These are phyloP conservation scores for Ulota crispa DNA, from an alignment of 225 moss, liverwort and hornwort genomes.

Conservation along the genomic window DNA sequence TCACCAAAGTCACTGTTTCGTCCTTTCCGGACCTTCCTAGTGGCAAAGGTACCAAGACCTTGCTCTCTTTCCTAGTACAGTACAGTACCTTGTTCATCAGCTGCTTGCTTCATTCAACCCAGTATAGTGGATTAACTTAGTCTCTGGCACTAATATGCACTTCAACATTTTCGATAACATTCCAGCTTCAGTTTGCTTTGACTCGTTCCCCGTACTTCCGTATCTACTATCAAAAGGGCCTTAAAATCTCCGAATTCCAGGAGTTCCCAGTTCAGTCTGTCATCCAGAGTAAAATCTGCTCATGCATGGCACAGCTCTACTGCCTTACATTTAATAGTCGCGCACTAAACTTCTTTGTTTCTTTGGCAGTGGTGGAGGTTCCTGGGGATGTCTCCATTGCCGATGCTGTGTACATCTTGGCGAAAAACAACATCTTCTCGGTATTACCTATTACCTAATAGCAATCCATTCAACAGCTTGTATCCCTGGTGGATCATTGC, in stretches of 20 bases:
- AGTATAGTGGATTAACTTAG: too few relatives aligned
- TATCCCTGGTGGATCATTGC: not conserved
- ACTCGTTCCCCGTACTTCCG: not conserved
- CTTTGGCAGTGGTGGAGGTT: constrained; percentile 71
- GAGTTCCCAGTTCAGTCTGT: not conserved
- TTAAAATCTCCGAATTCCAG: not conserved
- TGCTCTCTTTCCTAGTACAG: not conserved
- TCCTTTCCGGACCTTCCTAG: constrained; percentile 74
- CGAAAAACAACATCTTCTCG: constrained; percentile 73
- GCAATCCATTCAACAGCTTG: not conserved
- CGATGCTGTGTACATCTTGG: constrained; percentile 63
- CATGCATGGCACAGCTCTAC: not conserved
- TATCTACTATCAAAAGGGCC: not conserved
- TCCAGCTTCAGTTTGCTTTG: not conserved
- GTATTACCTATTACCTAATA: not conserved
- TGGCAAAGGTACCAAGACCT: constrained; percentile 53
- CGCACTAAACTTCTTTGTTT: not conserved
- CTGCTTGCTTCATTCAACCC: not conserved
- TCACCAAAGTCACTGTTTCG: constrained; percentile 69
- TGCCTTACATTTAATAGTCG: not conserved
- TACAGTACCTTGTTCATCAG: not conserved
- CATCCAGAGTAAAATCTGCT: not conserved
- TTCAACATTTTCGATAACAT: not conserved
- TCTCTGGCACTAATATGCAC: not conserved
- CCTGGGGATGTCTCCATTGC: constrained; percentile 71